Evolutionary conservation across 495 filamentous ascomycete genomes (phyloP).

Genomic region (Terfezia claveryi): DNA sequence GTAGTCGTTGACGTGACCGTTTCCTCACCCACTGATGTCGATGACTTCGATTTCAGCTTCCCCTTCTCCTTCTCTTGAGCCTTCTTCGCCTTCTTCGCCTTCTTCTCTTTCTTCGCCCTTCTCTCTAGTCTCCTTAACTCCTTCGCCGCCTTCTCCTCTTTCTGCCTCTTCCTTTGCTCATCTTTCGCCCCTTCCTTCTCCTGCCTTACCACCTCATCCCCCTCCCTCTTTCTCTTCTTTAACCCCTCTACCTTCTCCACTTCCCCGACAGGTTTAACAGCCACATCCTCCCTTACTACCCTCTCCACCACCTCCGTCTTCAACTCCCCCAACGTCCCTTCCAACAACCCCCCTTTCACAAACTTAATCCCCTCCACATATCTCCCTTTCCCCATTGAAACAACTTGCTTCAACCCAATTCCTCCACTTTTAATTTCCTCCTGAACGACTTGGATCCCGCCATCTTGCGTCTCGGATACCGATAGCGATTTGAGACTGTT

Average conservation of each 20-base stretch:
- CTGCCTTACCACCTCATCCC: constrained; percentile 1
- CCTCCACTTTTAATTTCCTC: constrained; percentile 8
- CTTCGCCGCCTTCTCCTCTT: constrained; percentile 1
- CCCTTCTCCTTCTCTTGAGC: constrained; percentile 1
- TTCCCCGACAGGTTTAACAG: neutral
- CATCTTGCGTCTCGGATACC: constrained; percentile 6
- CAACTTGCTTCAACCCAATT: constrained; percentile 10
- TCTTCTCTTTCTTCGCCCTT: neutral
- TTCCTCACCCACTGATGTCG: too few species aligned
- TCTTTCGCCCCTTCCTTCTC: constrained; percentile 3
- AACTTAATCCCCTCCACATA: constrained; percentile 5
- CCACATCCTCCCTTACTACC: constrained; percentile 2
- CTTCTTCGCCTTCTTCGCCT: neutral
- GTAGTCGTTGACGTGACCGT: too few species aligned
- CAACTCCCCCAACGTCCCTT: neutral
- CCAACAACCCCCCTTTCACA: constrained; percentile 12
- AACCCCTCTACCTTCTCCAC: constrained; percentile 1
- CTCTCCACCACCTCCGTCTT: neutral
- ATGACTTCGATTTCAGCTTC: neutral
- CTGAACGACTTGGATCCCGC: constrained; percentile 15
- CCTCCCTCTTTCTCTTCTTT: constrained; percentile 1
- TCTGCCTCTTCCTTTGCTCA: constrained; percentile 7
- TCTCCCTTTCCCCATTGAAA: constrained; percentile 5
- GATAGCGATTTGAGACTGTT: constrained; percentile 18
- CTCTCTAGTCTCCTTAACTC: constrained; percentile 2